A percentile compares a stretch with the other conserved stretches of the same genome.
Evolutionary conservation across 2,329 filamentous ascomycete species (phyloP).

Genomic region (Calonectria crousiana): DNA sequence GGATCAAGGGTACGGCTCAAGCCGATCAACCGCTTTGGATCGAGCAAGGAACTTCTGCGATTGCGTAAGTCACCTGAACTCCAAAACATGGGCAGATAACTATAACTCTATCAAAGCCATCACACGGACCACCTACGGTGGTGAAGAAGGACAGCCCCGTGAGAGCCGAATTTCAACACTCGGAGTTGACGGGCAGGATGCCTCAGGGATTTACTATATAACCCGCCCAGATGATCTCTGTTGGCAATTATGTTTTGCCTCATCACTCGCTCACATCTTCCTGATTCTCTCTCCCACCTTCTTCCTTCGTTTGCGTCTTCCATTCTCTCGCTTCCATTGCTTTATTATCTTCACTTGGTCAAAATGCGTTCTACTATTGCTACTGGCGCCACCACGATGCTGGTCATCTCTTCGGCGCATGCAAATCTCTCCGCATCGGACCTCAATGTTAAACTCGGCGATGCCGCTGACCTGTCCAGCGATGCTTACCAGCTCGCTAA

Average conservation of each 20-base stretch:
- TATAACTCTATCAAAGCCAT: neutral
- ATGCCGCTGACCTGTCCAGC: neutral
- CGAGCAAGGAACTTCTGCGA: neutral
- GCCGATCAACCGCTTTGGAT: neutral
- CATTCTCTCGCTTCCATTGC: neutral
- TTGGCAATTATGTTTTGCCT: neutral
- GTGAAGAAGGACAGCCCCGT: neutral
- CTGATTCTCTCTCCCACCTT: neutral
- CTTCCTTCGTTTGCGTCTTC: neutral
- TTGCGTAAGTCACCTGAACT: slow-evolving; percentile 4
- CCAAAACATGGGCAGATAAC: neutral
- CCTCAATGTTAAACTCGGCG: neutral
- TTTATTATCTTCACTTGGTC: neutral
- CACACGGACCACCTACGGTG: neutral
- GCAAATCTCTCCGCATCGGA: neutral
- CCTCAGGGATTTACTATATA: neutral
- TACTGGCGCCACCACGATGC: slow-evolving; percentile 6
- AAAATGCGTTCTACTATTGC: slow-evolving; percentile 9
- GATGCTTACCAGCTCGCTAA: slow-evolving; percentile 1
- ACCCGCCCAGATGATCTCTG: neutral
- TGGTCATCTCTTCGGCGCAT: slow-evolving; percentile 3
- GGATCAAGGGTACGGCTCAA: neutral
- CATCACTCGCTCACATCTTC: neutral
- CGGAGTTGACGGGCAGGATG: neutral
- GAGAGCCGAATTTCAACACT: neutral